Percentiles rank a stretch among this genome's conserved stretches.
phyloP scores from a whole-genome alignment of 2,329 filamentous ascomycete genomes.

The Xylariaceae sp. region DNA sequence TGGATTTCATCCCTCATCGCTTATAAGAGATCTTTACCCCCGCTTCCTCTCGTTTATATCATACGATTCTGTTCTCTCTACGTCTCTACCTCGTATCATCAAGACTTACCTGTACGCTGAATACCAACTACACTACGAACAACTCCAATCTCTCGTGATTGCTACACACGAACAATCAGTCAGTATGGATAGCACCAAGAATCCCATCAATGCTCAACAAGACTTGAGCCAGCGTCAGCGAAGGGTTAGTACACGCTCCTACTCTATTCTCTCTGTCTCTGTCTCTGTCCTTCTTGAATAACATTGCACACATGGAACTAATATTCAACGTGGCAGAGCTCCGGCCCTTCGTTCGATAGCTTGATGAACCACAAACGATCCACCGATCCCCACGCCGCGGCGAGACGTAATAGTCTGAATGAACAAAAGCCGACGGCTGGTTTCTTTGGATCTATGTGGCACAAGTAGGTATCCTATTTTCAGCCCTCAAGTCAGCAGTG shows the following conservation, averaged over 20 bases:
- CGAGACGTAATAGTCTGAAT: constrained; percentile 52
- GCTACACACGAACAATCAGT: not conserved
- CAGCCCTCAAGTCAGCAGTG: too few relatives aligned
- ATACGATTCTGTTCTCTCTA: too few relatives aligned
- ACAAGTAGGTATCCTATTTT: constrained; percentile 41
- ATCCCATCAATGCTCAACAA: constrained; percentile 4
- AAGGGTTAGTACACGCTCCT: constrained; percentile 19
- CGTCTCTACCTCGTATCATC: not conserved
- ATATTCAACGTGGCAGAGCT: constrained; percentile 33
- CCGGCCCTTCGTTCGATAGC: constrained; percentile 48
- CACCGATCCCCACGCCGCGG: constrained; percentile 36
- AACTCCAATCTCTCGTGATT: not conserved
- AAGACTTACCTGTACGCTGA: not conserved
- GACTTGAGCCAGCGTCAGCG: constrained; percentile 18
- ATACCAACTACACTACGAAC: not conserved
- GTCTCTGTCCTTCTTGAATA: too few relatives aligned
- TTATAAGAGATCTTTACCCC: too few relatives aligned
- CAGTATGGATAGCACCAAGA: constrained; percentile 24
- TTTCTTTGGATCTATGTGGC: constrained; percentile 53
- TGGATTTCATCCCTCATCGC: too few relatives aligned
- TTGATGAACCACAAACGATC: constrained; percentile 49
- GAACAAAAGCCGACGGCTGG: constrained; percentile 50
- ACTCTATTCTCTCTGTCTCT: too few relatives aligned
- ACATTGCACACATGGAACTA: too few relatives aligned
- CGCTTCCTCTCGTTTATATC: too few relatives aligned